A percentile compares a stretch with the other conserved stretches of the same genome.
These are phyloP conservation scores for Coleophoma eucalyptorum DNA, from an alignment of 2,329 filamentous ascomycete species.

Conservation along the genomic window DNA sequence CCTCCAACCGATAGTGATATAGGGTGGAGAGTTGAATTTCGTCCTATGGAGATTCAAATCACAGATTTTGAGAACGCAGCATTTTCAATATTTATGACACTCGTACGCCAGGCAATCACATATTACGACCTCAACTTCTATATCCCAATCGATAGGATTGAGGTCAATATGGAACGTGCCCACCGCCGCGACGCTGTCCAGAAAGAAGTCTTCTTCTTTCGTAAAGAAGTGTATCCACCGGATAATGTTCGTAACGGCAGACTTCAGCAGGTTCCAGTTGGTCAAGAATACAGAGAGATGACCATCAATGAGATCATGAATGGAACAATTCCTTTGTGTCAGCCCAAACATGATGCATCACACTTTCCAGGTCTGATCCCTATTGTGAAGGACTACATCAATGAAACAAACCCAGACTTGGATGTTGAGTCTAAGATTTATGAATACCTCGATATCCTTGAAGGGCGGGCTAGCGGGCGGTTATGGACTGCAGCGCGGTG, in stretches of 20 bases:
- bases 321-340: conserved; percentile 50
- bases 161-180: conserved; percentile 97
- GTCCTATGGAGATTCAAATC: conserved; percentile 97
- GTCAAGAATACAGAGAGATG: conserved; percentile 90
- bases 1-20: conserved; percentile 88
- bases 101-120: conserved; percentile 89
- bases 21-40: conserved; percentile 96
- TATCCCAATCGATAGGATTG: conserved; percentile 81
- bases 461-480: conserved; percentile 77
- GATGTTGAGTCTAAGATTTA: conserved; percentile 85
- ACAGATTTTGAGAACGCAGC: conserved; percentile 98
- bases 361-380: conserved; percentile 87
- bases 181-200: conserved; percentile 81
- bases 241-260: conserved; percentile 48
- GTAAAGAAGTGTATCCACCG: conserved; percentile 78
- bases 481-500: conserved; percentile 89
- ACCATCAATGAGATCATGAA: conserved; percentile 93
- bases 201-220: conserved; percentile 83
- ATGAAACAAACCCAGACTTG: conserved; percentile 95
- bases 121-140: conserved; percentile 96
- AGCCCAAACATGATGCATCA: conserved; percentile 33
- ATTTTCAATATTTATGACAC: conserved; percentile 93
- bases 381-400: conserved; percentile 90
- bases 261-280: conserved; percentile 70
- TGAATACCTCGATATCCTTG: conserved; percentile 84